These are phyloP conservation scores for Candida neerlandica DNA, from an alignment of 1,139 yeast genomes.

Conservation along the genomic window DNA sequence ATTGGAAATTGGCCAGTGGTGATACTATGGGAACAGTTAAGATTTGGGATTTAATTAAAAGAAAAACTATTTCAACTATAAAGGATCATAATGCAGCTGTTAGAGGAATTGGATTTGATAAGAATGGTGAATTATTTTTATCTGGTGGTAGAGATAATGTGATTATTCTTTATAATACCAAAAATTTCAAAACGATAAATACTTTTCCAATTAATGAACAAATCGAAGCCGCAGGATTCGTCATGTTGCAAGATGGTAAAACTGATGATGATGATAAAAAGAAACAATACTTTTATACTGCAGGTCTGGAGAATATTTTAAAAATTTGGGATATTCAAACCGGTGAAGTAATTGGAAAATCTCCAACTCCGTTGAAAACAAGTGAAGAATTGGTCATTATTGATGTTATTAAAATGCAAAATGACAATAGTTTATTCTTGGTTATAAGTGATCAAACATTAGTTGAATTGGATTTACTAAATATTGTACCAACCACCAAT, in stretches of 20 bases:
- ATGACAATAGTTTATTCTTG: constrained; percentile 29
- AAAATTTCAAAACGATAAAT: constrained; percentile 55
- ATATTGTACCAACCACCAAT: constrained; percentile 11
- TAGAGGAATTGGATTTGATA: constrained; percentile 74
- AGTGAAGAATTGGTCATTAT: constrained; percentile 70
- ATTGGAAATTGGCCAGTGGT: constrained; percentile 85
- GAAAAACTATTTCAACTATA: constrained; percentile 64
- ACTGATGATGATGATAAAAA: constrained; percentile 20
- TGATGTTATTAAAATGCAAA: constrained; percentile 47
- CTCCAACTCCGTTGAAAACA: constrained; percentile 54
- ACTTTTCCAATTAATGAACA: constrained; percentile 77
- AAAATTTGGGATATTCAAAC: constrained; percentile 57
- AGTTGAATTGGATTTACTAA: constrained; percentile 48
- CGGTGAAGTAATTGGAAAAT: constrained; percentile 45
- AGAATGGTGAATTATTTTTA: constrained; percentile 56
- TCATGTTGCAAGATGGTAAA: constrained; percentile 29
- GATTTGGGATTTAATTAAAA: constrained; percentile 87
- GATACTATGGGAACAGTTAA: constrained; percentile 86
- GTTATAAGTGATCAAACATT: constrained; percentile 87
- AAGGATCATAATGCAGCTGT: constrained; percentile 85
- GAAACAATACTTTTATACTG: constrained; percentile 60
- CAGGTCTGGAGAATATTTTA: constrained; percentile 74
- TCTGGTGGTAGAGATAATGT: constrained; percentile 92
- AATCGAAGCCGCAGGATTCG: constrained; percentile 80
- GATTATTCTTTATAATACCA: constrained; percentile 61